Base-by-base conservation (phyloP, 2,329 filamentous ascomycete genomes). In the Xylariaceae sp. region DNA sequence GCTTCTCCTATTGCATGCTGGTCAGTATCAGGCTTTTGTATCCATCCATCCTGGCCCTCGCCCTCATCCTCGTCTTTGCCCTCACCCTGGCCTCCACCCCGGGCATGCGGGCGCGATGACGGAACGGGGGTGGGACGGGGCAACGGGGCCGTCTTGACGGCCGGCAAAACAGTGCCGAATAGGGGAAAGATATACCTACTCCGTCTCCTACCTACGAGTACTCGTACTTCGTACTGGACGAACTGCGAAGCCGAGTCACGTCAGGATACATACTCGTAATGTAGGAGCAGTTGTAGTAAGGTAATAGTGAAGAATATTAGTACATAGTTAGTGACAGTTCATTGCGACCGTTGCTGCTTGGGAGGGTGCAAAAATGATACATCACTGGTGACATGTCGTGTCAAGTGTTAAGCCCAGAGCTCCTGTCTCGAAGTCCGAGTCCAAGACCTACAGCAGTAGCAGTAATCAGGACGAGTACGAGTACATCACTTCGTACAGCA, bases 331-430 rank as follows among this genome's bases (percentile, higher is more conserved):
- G 51, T 48, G 9, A 44, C 42, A 17, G 44, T 39, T 52, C 39
- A 34, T 51, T 55, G 42, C 42, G 45, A 47, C 51, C 47, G 61
- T 55, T 51, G 8, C 42, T 51, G 51, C 49, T 48, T 42, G 37
- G 37, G 37, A 42, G 18, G 23, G 18, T 35, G 47, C 47, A 55
- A 34, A 57, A 48, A 17, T 61, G 59, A 61, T 53, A 51, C n/a
- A 50, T 63, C 56, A 63, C 58, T 51, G 15, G 4, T 58, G 34
- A 51, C 30, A 59, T n/a, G 50, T 61, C 59, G 49, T 18, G 44
- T 42, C 18, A 34, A 52, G 51, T 13, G 44, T 42, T 23, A 34
- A 52, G 51, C 17, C n/a, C 35, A 30, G 37, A 17, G 51, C 10
- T 53, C 15, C 49, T 35, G 49, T 51, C 30, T 34, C 18, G 49